These are phyloP conservation scores for Botrytis medusae DNA, from an alignment of 2,329 filamentous ascomycete genomes.

Conservation along the genomic window DNA sequence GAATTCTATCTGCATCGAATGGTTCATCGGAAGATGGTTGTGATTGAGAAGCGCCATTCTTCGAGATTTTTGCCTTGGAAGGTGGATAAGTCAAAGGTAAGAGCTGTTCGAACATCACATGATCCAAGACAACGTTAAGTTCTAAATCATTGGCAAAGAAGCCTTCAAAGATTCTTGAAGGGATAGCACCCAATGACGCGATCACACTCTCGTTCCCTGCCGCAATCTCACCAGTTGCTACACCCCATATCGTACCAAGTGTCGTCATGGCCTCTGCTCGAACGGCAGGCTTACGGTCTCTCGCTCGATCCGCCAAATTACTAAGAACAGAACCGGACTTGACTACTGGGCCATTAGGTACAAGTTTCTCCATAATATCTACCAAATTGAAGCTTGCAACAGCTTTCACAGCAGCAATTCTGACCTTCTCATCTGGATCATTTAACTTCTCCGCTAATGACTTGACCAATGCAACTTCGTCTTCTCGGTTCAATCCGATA, in stretches of 20 bases:
- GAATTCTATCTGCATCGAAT: constrained; percentile 70
- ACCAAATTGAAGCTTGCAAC: constrained; percentile 78
- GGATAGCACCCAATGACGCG: constrained; percentile 75
- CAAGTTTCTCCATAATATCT: constrained; percentile 80
- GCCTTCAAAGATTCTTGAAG: constrained; percentile 79
- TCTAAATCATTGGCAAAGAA: constrained; percentile 89
- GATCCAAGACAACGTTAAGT: constrained; percentile 79
- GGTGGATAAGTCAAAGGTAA: constrained; percentile 88
- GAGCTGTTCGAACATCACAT: constrained; percentile 81
- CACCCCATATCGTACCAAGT: constrained; percentile 88
- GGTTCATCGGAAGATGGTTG: constrained; percentile 49
- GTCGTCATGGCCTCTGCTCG: constrained; percentile 85
- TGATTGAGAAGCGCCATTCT: constrained; percentile 57
- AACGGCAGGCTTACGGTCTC: constrained; percentile 79
- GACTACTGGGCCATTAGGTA: constrained; percentile 69
- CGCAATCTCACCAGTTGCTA: constrained; percentile 82
- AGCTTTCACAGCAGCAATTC: constrained; percentile 82
- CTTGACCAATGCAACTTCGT: constrained; percentile 73
- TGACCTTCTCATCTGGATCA: constrained; percentile 88
- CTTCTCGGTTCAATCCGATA: constrained; percentile 80
- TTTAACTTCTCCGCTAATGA: constrained; percentile 77
- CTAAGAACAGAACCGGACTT: constrained; percentile 76
- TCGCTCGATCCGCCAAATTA: constrained; percentile 81
- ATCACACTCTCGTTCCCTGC: constrained; percentile 76
- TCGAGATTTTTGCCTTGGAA: constrained; percentile 60